phyloP scores from a whole-genome alignment of 139 green algal genomes.

The Picochlorum sp. region DNA sequence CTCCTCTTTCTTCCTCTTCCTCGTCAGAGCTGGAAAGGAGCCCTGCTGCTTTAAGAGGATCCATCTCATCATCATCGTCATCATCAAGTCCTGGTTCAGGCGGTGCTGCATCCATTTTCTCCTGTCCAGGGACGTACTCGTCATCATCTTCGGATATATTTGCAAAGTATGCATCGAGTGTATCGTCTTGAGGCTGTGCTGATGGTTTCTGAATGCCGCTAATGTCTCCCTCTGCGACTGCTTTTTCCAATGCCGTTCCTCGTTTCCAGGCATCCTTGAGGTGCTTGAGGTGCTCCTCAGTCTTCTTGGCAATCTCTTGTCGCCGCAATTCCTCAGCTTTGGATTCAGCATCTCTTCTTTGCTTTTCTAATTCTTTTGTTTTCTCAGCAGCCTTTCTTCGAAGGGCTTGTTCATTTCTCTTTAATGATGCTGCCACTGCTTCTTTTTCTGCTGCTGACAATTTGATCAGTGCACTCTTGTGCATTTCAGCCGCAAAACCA shows the following conservation, averaged over 20 bases:
- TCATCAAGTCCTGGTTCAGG: neutral
- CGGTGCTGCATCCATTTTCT: neutral
- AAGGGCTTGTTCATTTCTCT: constrained; percentile 1
- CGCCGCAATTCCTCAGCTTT: constrained; percentile 11
- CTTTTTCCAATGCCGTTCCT: constrained; percentile 22
- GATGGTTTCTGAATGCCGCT: constrained; percentile 6
- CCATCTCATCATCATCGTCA: neutral
- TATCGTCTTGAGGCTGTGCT: constrained; percentile 33
- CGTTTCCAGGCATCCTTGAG: constrained; percentile 30
- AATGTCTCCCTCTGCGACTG: constrained; percentile 16
- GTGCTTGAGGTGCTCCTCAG: constrained; percentile 20
- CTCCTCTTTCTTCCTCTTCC: neutral
- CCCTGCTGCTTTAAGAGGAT: neutral
- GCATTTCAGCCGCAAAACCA: constrained; percentile 43
- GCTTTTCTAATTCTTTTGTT: constrained; percentile 5
- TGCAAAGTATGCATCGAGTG: constrained; percentile 39
- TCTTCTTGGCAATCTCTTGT: constrained; percentile 18
- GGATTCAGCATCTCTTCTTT: constrained; percentile 7
- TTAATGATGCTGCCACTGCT: neutral
- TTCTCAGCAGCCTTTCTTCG: neutral
- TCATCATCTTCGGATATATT: constrained; percentile 18
- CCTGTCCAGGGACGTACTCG: neutral
- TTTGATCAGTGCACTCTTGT: constrained; percentile 10
- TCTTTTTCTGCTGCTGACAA: neutral
- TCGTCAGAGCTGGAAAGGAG: constrained; percentile 7